Evolutionary conservation across 495 filamentous ascomycete species (phyloP), one percentile per base, ranked within the genome.

Genomic region (Trichoderma gamsii): DNA sequence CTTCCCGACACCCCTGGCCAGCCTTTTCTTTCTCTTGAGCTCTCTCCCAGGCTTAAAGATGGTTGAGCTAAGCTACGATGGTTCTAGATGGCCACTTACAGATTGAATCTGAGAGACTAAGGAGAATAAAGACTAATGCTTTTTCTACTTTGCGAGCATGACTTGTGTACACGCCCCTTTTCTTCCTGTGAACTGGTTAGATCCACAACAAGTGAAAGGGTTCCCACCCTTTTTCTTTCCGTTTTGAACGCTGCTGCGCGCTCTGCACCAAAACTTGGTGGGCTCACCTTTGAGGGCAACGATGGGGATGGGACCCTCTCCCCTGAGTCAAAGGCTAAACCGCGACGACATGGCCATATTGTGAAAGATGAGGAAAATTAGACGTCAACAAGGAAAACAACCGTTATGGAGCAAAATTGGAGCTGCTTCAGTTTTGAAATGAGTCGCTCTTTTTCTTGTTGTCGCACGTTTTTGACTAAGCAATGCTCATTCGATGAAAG

Each of bases 201-300:
- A 61, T 61, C 56, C 56, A 61, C 56, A 29, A 2, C n/a, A 25
- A 4, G 12, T 15, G 6, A 32, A 16, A 25, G 25, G 29, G 29
- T 29, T 15, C 27, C 56, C 56, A 61, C 56, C 18, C 25, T 3
- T 21, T 23, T 0, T 21, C 6, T 0, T 61, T 61, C 56, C 56
- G 56, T 61, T 61, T 61, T 61, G 56, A 61, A 61, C 27, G 56
- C 56, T 61, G 56, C 23, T 52, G 18, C 21, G 49, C 49, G 49
- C 16, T 52, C 4, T 52, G 49, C 13, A 12, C 12, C 56, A 29
- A 29, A 29, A 29, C 29, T 29, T 61, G 23, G 23, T 61, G 23
- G 56, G 56, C 56, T 61, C 56, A 61, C 25, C 56, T 61, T 32
- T 61, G 56, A 61, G 56, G 56, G 56, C 56, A 61, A 61, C 16